phyloP scores from a whole-genome alignment of 106 monocot genomes.

The Triglochin maritima region DNA sequence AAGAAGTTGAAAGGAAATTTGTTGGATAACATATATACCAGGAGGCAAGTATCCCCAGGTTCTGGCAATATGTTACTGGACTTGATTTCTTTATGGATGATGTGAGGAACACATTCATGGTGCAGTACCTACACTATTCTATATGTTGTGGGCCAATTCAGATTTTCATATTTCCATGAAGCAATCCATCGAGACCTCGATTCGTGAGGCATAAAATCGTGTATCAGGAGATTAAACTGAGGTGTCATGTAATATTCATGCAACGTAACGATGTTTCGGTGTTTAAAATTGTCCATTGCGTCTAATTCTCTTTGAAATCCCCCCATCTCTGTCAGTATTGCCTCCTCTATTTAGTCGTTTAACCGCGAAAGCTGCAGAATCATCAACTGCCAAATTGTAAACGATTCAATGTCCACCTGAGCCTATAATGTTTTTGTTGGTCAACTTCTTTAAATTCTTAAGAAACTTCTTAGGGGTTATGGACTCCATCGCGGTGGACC shows the following conservation, averaged over 20 bases:
- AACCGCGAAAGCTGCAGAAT: slow-evolving; percentile 52
- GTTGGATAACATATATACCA: slow-evolving; percentile 16
- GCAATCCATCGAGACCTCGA: slow-evolving; percentile 57
- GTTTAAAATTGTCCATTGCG: slow-evolving; percentile 79
- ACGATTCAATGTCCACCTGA: slow-evolving; percentile 79
- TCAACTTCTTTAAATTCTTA: slow-evolving; percentile 49
- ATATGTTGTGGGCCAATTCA: slow-evolving; percentile 56
- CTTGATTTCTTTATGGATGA: slow-evolving; percentile 87
- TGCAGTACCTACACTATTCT: slow-evolving; percentile 68
- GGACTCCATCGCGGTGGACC: slow-evolving; percentile 32
- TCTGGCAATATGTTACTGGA: slow-evolving; percentile 87
- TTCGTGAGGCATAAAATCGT: slow-evolving; percentile 68
- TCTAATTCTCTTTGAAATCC: slow-evolving; percentile 80
- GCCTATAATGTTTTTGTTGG: slow-evolving; percentile 69
- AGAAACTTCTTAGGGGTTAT: slow-evolving; percentile 42
- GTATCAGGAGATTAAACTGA: slow-evolving; percentile 70
- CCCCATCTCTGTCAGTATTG: slow-evolving; percentile 28
- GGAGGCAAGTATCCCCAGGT: slow-evolving; percentile 90
- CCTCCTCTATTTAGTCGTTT: slow-evolving; percentile 56
- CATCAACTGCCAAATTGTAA: slow-evolving; percentile 44
- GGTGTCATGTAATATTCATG: slow-evolving; percentile 69
- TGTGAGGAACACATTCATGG: slow-evolving; percentile 77
- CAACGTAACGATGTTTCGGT: slow-evolving; percentile 64
- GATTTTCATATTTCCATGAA: slow-evolving; percentile 52
- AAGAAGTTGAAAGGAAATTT: no score